Evolutionary conservation across 2,329 filamentous ascomycete species (phyloP).

Genomic region (Teratosphaeria destructans): DNA sequence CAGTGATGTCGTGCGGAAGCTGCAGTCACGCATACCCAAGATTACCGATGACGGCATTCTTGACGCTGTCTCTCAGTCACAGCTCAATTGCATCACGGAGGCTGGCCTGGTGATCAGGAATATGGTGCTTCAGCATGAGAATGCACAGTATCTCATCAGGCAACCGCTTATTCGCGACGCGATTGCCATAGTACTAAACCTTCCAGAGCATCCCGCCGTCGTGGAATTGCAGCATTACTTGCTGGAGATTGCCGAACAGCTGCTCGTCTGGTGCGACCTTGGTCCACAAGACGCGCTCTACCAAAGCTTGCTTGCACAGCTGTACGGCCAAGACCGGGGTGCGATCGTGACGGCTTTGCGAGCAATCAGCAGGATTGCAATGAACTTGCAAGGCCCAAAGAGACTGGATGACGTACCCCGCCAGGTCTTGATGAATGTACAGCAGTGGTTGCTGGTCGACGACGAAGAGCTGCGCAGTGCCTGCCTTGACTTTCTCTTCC

Average conservation of each 20-base stretch:
- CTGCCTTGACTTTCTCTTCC: constrained; percentile 87
- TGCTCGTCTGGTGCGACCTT: constrained; percentile 71
- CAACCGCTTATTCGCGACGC: constrained; percentile 69
- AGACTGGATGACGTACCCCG: constrained; percentile 61
- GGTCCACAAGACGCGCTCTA: constrained; percentile 69
- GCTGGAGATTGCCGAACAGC: constrained; percentile 81
- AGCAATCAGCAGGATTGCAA: constrained; percentile 76
- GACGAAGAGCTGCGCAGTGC: constrained; percentile 86
- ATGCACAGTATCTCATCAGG: constrained; percentile 69
- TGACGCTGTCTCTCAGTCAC: constrained; percentile 58
- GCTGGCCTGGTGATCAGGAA: constrained; percentile 83
- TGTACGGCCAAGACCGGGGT: constrained; percentile 59
- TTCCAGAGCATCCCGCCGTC: constrained; percentile 61
- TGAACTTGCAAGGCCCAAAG: constrained; percentile 73
- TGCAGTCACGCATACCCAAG: constrained; percentile 48
- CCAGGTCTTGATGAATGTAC: constrained; percentile 55
- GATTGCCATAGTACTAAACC: constrained; percentile 67
- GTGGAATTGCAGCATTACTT: constrained; percentile 84
- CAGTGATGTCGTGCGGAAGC: constrained; percentile 59
- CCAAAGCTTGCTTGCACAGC: constrained; percentile 52
- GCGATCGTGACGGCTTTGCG: constrained; percentile 70
- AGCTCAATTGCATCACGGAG: constrained; percentile 69
- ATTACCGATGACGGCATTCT: constrained; percentile 60
- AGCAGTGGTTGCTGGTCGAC: constrained; percentile 66
- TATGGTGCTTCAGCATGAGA: constrained; percentile 89